Base-by-base conservation (phyloP, 805 yeast genomes). In the Ogataea salicorniae region DNA sequence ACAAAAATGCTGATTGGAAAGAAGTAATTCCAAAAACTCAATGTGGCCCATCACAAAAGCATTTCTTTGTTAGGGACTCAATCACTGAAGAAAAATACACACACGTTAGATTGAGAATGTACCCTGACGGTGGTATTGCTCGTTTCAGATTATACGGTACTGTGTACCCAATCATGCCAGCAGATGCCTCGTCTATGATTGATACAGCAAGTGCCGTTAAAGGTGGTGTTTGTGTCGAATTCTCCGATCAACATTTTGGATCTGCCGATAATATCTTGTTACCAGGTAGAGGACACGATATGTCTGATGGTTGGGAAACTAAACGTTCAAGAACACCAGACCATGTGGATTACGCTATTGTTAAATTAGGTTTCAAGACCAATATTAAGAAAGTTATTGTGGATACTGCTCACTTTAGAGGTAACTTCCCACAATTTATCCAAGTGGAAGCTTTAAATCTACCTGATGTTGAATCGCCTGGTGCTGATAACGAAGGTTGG, bases 221-320 rank as follows among this genome's bases (percentile, higher is more conserved):
- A 61, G 99, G 99, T 51, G 98, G 96, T 53, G 91, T 89, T 34
- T 92, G 92, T 23, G 80, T 88, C 37, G 73, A 80, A 13, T 81
- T 79, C 57, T 84, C 95, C 2, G 97, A 94, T 70, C 96, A 92
- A 71, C 98, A 91, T 69, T 92, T 92, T 62, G 95, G 97, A 36
- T 78, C 92, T 40, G 95, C 91, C 36, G 95, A 87, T 65, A 92
- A 92, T 70, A 72, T 92, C 52, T 70, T 92, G 48, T 72, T 92
- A 46, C 97, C 97, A 2, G 98, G 98, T 15, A 80, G 97, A 51
- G 99, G 99, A 45, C 79, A 76, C 58, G 97, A 92, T 67, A 92
- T 92, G 98, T 81, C 94, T 43, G 98, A 94, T 62, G 99, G 99
- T 14, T 92, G 99, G 99, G 99, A 92, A 66, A 92, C 99, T 22